phyloP scores from a whole-genome alignment of 2,329 filamentous ascomycete species.

The Pseudocercospora macadamiae region DNA sequence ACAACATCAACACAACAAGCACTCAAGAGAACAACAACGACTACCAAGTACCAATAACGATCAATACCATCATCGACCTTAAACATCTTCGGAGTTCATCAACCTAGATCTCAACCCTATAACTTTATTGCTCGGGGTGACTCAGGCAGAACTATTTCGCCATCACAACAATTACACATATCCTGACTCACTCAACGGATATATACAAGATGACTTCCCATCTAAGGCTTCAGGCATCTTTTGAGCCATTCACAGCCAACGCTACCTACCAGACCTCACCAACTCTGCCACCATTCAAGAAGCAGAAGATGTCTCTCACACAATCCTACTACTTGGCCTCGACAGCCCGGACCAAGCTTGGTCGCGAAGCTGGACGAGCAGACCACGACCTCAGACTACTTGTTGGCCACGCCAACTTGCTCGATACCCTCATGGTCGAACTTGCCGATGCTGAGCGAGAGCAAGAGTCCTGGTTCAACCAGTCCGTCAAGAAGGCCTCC shows the following conservation, averaged over 20 bases:
- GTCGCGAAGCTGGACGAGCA: constrained; percentile 81
- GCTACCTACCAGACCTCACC: constrained; percentile 47
- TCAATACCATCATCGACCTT: constrained; percentile 2
- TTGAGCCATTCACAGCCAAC: constrained; percentile 51
- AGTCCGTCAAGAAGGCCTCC: constrained; percentile 78
- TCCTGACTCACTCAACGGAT: constrained; percentile 25
- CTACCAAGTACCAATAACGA: not conserved
- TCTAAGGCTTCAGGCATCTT: constrained; percentile 51
- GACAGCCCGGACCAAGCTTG: constrained; percentile 95
- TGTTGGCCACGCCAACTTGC: constrained; percentile 96
- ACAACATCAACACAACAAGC: constrained; percentile 11
- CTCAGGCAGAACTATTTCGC: constrained; percentile 29
- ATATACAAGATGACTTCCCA: constrained; percentile 51
- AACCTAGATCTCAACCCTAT: constrained; percentile 21
- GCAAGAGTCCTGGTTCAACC: constrained; percentile 98
- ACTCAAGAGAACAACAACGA: constrained; percentile 7
- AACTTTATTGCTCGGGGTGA: constrained; percentile 26
- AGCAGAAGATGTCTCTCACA: constrained; percentile 94
- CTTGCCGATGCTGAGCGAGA: constrained; percentile 92
- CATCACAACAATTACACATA: constrained; percentile 25
- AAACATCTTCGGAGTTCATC: constrained; percentile 19
- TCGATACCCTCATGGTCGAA: constrained; percentile 89
- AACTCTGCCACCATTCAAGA: constrained; percentile 49
- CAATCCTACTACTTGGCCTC: constrained; percentile 98
- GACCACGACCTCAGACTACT: constrained; percentile 95